A percentile compares a stretch with the other conserved stretches of the same genome.
These are phyloP conservation scores for Xylaria sp. DNA, from an alignment of 2,329 filamentous ascomycete species.

Conservation along the genomic window DNA sequence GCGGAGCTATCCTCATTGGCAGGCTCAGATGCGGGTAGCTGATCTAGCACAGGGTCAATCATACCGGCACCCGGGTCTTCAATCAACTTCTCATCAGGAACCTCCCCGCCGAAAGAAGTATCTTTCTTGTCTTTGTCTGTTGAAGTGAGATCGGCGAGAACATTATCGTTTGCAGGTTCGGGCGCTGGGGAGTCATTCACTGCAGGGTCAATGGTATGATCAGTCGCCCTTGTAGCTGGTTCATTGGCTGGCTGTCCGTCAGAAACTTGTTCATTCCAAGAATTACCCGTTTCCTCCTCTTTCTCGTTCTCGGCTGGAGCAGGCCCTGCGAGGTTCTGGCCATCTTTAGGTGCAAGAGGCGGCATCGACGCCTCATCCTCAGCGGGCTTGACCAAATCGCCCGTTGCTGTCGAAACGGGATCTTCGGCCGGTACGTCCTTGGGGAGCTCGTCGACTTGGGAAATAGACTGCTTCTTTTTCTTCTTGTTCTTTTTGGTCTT, in stretches of 20 bases:
- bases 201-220: not conserved
- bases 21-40: not conserved
- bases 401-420: not conserved
- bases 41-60: not conserved
- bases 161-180: constrained; percentile 6
- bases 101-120: not conserved
- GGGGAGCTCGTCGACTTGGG: constrained; percentile 10
- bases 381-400: not conserved
- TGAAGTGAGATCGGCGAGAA: constrained; percentile 24
- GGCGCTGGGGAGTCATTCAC: not conserved
- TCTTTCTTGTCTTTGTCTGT: constrained; percentile 33
- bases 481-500: constrained; percentile 49
- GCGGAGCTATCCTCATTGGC: constrained; percentile 17
- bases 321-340: constrained; percentile 16
- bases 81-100: not conserved
- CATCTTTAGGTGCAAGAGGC: not conserved
- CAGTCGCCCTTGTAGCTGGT: not conserved
- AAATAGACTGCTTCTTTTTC: constrained; percentile 43
- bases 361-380: constrained; percentile 1
- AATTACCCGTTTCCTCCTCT: constrained; percentile 30
- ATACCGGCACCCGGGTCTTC: not conserved
- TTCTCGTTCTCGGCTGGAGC: constrained; percentile 36
- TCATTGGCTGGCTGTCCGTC: constrained; percentile 4
- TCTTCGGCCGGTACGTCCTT: constrained; percentile 8
- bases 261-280: not conserved